A percentile compares a stretch with the other conserved stretches of the same genome.
Conservation (phyloP, 2,329 filamentous ascomycete genomes). For the Domatiomyces catenatus region DNA sequence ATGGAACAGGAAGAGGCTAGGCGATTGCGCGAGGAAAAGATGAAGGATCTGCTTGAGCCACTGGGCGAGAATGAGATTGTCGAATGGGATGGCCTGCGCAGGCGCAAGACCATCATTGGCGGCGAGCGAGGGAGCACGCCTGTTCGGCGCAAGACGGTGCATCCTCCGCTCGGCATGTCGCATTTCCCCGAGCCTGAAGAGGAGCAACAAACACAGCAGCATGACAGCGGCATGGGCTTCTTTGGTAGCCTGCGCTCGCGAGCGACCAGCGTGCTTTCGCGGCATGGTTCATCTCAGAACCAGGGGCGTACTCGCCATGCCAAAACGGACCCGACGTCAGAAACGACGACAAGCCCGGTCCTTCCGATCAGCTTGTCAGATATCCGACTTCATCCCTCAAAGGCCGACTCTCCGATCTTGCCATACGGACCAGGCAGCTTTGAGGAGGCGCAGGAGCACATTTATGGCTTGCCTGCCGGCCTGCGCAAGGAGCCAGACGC, state of each 20-base stretch:
- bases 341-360: conserved; percentile 39
- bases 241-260: conserved; percentile 26
- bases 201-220: conserved; percentile 4
- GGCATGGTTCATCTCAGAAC: conserved; percentile 17
- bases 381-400: conserved; percentile 38
- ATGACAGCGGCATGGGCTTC: conserved; percentile 14
- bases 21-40: conserved; percentile 63
- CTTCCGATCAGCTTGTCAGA: conserved; percentile 49
- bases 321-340: conserved; percentile 19
- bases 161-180: conserved; percentile 78
- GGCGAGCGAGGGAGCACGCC: conserved; percentile 30
- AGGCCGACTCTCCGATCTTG: conserved; percentile 27
- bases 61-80: conserved; percentile 66
- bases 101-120: conserved; percentile 47
- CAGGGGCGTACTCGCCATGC: conserved; percentile 18
- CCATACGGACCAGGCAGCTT: conserved; percentile 17
- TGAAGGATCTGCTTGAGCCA: conserved; percentile 53
- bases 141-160: conserved; percentile 35
- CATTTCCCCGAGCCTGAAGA: conserved; percentile 47
- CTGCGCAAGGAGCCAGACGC: conserved; percentile 28
- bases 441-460: conserved; percentile 27
- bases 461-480: conserved; percentile 35
- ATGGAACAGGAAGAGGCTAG: conserved; percentile 68
- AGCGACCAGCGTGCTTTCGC: conserved; percentile 23
- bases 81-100: conserved; percentile 82